A percentile compares a stretch with the other conserved stretches of the same genome.
Conservation (phyloP, 225 moss, liverwort and hornwort species). For the Physcomitrellopsis africana region DNA sequence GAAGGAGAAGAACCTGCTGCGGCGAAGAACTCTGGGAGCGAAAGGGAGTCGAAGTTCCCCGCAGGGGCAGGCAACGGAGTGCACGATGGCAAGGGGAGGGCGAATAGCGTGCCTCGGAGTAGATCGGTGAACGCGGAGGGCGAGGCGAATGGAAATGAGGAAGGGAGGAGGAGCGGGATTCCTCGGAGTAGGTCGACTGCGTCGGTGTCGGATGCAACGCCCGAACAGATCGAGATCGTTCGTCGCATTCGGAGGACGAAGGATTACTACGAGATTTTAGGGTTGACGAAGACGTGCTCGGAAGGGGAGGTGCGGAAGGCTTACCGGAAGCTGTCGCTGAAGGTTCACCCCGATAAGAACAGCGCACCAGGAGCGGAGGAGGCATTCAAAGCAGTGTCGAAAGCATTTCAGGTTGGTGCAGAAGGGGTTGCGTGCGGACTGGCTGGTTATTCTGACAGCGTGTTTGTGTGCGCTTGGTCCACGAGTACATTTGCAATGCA, state of each 20-base stretch:
- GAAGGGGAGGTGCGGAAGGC: constrained; percentile 93
- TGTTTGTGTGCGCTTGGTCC: neutral
- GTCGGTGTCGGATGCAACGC: constrained; percentile 60
- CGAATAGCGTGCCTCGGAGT: constrained; percentile 52
- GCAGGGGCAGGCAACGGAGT: constrained; percentile 42
- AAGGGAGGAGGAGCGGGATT: constrained; percentile 68
- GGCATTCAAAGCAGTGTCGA: constrained; percentile 93
- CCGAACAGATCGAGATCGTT: constrained; percentile 85
- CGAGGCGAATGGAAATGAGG: constrained; percentile 51
- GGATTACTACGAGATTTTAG: constrained; percentile 91
- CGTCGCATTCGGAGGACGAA: constrained; percentile 83
- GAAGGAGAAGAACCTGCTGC: constrained; percentile 73
- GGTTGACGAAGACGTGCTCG: constrained; percentile 81
- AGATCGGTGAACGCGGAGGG: constrained; percentile 47
- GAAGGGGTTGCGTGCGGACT: no score
- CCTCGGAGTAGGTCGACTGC: constrained; percentile 75
- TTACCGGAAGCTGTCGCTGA: constrained; percentile 92
- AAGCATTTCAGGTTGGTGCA: constrained; percentile 64
- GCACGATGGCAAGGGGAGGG: constrained; percentile 50
- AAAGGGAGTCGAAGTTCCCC: constrained; percentile 46
- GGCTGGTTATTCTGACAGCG: no score
- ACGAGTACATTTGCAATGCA: neutral
- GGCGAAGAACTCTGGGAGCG: constrained; percentile 56
- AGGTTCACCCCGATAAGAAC: constrained; percentile 99
- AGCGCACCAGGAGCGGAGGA: constrained; percentile 86